Base-by-base conservation (phyloP, 768 basidiomycete genomes). In the Rhizopogon vulgaris region DNA sequence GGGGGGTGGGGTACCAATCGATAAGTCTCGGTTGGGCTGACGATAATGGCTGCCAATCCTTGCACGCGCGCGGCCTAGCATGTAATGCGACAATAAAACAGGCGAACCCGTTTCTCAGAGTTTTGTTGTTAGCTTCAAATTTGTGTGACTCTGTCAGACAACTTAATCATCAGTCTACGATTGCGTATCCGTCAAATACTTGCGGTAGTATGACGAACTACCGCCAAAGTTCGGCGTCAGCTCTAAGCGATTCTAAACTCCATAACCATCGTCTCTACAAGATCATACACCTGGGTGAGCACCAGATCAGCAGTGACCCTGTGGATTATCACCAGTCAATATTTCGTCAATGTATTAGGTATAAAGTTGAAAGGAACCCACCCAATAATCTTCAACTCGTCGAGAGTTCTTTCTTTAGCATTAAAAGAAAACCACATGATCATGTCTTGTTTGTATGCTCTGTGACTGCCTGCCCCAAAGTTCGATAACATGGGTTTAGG, bases 401-500 rank as follows among this genome's bases (percentile, higher is more conserved):
- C 22, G 22, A 22, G 3, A 22, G 22, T 22, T 22, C 22, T 22
- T 52, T 78, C 77, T 56, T 72, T 67, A 4, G 67, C 60, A 41
- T 79, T 77, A 12, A 73, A 58, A 10, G 68, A n/a, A n/a, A 60
- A 45, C 70, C 76, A 71, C 77, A 79, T 77, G 49, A 69, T 71
- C 37, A 78, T 45, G 51, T 80, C 78, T 43, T 71, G 70, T 24
- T 73, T 60, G 52, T 78, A 78, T 34, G 64, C 64, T 4, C 71
- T 60, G 34, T 71, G 60, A 38, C 63, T 65, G 2, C 73, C 78
- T 6, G 69, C 65, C n/a, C 76, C 77, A 48, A 71, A 78, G 59
- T 78, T 78, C 4, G 77, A 69, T 3, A 78, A 65, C 46, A 80
- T 60, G 0, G 77, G 78, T 45, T 71, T 69, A 0, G 77, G 77